Conservation (phyloP, 176 grass and related monocot genomes). For the Phoenix dactylifera region DNA sequence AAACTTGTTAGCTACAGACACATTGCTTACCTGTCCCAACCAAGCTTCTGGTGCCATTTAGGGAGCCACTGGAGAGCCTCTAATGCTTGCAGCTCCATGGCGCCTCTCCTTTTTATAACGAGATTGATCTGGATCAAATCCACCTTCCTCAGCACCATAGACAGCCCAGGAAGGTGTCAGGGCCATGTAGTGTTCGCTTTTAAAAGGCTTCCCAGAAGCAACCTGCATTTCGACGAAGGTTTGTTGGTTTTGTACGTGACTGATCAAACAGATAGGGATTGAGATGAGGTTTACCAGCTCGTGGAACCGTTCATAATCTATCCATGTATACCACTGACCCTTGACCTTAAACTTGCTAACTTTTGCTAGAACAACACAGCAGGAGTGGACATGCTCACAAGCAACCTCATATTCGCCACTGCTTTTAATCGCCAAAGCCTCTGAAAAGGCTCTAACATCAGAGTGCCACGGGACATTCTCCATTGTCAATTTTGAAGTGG, state of each 20-base stretch:
- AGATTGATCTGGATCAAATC: constrained; percentile 89
- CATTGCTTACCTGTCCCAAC: no score
- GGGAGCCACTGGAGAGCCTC: neutral
- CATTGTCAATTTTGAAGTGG: constrained; percentile 96
- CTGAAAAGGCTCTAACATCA: constrained; percentile 87
- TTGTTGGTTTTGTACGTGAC: neutral
- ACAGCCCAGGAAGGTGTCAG: constrained; percentile 79
- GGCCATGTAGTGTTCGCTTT: constrained; percentile 66
- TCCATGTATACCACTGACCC: constrained; percentile 91
- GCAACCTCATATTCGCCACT: constrained; percentile 66
- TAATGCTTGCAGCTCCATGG: constrained; percentile 49
- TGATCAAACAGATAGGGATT: neutral
- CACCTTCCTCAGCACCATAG: constrained; percentile 76
- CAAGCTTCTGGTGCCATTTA: no score
- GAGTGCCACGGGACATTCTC: constrained; percentile 97
- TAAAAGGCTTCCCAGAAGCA: constrained; percentile 65
- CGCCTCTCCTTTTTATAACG: constrained; percentile 95
- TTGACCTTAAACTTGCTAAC: constrained; percentile 81
- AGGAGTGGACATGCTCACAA: constrained; percentile 93
- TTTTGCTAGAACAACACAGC: constrained; percentile 81
- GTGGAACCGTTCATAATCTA: constrained; percentile 81
- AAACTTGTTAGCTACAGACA: no score
- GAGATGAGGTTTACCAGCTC: constrained; percentile 60
- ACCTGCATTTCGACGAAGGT: constrained; percentile 43
- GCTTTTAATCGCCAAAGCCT: constrained; percentile 73